phyloP scores from a whole-genome alignment of 1,139 yeast genomes.

The Pichia norvegensis region DNA sequence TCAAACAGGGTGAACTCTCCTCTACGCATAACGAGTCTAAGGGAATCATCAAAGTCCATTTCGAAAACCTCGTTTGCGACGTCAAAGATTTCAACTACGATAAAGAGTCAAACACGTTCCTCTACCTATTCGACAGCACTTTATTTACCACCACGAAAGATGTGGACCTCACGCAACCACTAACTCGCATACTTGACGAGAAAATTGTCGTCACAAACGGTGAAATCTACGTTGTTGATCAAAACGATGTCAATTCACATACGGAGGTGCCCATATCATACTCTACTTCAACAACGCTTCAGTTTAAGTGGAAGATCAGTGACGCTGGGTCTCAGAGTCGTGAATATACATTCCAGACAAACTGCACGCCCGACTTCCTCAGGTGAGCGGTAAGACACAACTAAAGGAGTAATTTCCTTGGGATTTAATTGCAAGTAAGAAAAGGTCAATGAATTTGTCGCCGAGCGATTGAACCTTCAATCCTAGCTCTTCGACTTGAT shows the following conservation, averaged over 20 bases:
- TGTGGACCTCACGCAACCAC: background rate
- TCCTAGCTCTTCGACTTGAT: too few species aligned
- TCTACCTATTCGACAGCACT: background rate
- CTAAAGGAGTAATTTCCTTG: too few species aligned
- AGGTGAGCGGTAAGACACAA: too few species aligned
- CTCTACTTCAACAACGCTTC: background rate
- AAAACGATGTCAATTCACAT: background rate
- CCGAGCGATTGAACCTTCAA: too few species aligned
- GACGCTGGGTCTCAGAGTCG: background rate
- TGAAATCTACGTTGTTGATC: background rate
- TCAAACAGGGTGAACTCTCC: background rate
- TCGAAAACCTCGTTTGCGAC: slow-evolving; percentile 7
- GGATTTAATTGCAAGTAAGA: too few species aligned
- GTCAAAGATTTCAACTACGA: slow-evolving; percentile 11
- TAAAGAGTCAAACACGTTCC: background rate
- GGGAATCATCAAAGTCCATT: slow-evolving; percentile 2
- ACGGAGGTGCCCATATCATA: background rate
- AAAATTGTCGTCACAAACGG: background rate
- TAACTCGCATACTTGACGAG: background rate
- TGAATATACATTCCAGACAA: background rate
- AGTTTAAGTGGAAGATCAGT: background rate
- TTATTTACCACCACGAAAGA: background rate
- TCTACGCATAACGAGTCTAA: slow-evolving; percentile 1
- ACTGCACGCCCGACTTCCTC: background rate
- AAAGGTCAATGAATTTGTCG: too few species aligned